Percentiles rank a stretch among this genome's conserved stretches.
These are phyloP conservation scores for cucumber (Cucumis sativus) DNA, from an alignment of 306 rosid species.

Conservation along the genomic window DNA sequence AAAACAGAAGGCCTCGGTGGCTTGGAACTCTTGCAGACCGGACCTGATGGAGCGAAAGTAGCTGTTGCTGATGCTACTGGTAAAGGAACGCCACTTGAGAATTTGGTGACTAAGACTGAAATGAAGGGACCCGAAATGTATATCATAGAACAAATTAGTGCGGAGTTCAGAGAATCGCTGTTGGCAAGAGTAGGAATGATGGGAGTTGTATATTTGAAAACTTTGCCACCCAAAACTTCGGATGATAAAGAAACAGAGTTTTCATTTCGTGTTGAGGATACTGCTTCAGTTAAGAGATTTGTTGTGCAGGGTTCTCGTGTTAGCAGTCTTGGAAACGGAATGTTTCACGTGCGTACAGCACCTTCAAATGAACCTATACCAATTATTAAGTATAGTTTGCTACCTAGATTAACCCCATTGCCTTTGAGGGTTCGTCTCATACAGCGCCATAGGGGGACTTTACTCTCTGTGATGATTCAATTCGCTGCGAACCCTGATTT, in stretches of 20 bases:
- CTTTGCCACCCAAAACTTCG: conserved; percentile 58
- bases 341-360: conserved; percentile 78
- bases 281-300: conserved; percentile 65
- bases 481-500: conserved; percentile 68
- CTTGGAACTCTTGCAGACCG: conserved; percentile 82
- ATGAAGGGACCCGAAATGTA: conserved; percentile 91
- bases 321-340: conserved; percentile 70
- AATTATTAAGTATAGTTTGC: conserved; percentile 62
- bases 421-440: conserved; percentile 82
- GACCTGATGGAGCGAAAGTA: conserved; percentile 35
- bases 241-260: conserved; percentile 88
- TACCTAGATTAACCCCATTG: conserved; percentile 73
- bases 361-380: conserved; percentile 74
- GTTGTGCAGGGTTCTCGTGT: conserved; percentile 64
- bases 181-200: conserved; percentile 74
- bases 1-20: conserved; percentile 83
- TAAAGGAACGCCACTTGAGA: conserved; percentile 53
- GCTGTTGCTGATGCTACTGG: conserved; percentile 24
- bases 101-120: conserved; percentile 45
- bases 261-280: conserved; percentile 73
- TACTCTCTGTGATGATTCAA: conserved; percentile 86
- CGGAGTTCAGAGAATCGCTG: conserved; percentile 81
- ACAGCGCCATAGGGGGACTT: conserved; percentile 75
- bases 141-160: conserved; percentile 65
- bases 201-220: conserved; percentile 76